Conservation (phyloP, 2,329 filamentous ascomycete species). For the Xenoacremonium recifei region DNA sequence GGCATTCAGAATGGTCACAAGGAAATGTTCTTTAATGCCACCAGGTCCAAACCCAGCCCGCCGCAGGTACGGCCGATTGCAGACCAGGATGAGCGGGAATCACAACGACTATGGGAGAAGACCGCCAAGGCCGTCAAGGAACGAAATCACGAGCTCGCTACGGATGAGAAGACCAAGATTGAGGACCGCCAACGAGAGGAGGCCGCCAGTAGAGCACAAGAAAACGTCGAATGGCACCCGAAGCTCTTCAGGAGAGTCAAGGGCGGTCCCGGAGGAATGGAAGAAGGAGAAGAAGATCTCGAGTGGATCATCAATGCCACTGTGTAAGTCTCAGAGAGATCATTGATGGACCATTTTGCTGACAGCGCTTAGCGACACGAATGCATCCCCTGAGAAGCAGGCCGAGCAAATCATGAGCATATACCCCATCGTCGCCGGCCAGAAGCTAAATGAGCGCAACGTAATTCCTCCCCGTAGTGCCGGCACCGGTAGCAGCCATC, state of each 20-base stretch:
- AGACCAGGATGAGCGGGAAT: conserved; percentile 89
- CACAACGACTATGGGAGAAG: conserved; percentile 80
- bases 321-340: conserved; percentile 62
- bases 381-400: conserved; percentile 63
- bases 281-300: conserved; percentile 82
- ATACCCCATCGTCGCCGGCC: conserved; percentile 79
- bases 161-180: conserved; percentile 93
- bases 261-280: conserved; percentile 66
- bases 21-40: conserved; percentile 86
- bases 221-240: conserved; percentile 84
- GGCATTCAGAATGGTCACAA: conserved; percentile 74
- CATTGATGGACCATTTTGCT: conserved; percentile 6
- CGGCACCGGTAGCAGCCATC: conserved; percentile 7
- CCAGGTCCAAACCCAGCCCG: conserved; percentile 70
- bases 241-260: conserved; percentile 77
- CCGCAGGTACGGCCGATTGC: conserved; percentile 73
- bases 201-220: conserved; percentile 73
- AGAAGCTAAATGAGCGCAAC: conserved; percentile 56
- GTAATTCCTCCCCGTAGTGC: conserved; percentile 49
- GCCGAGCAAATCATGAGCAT: conserved; percentile 83
- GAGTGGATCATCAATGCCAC: conserved; percentile 93
- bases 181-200: conserved; percentile 91
- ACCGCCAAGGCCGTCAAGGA: conserved; percentile 81
- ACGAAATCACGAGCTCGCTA: conserved; percentile 83
- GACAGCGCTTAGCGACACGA: conserved; percentile 27